Evolutionary conservation across 345 rosid genomes (phyloP), one percentile per base, ranked within the genome.

Genomic region (Eucalyptus paniculata): DNA sequence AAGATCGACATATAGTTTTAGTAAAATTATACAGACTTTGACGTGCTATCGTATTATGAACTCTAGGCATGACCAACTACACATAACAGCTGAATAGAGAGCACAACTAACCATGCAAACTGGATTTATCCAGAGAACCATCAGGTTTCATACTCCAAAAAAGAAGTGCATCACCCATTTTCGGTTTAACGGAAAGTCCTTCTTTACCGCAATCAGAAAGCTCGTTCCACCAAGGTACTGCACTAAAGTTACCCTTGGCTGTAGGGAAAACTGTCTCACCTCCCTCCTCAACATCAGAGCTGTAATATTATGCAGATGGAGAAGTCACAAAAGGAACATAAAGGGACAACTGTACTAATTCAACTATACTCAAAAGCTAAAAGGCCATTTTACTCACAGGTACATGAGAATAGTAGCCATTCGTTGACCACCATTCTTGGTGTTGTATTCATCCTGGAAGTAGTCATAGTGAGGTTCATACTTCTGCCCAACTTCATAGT

Each of bases 121-220:
- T 97, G 87, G 97, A 95, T 90, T 96, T 93, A 91, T 96, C 99
- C 85, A 92, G 93, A 86, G 94, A 23, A 45, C 95, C 99, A 92
- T 98, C 99, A 88, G 99, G 99, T 77, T 92, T 95, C 99, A 96
- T 95, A 94, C 99, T 96, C 99, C 98, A 98, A 94, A 98, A 97
- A 92, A 98, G 98, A 90, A 98, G 93, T 44, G 99, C 99, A 94
- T 98, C 99, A 54, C 99, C 99, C 99, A 93, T 95, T 92, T 95
- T 97, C 44, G 99, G 99, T 92, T 96, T 96, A 72, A 98, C 92
- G 6, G 99, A 97, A 82, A 98, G 96, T 34, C 99, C 99, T 88
- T 62, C 91, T 91, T 96, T 95, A 82, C 97, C 98, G 67, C 99
- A 98, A 88, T 95, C 97, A 50, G 99, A 96, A 90, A 98, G 92